Evolutionary conservation across 148 eudicot genomes (phyloP).

Genomic region (Silene uniflora): DNA sequence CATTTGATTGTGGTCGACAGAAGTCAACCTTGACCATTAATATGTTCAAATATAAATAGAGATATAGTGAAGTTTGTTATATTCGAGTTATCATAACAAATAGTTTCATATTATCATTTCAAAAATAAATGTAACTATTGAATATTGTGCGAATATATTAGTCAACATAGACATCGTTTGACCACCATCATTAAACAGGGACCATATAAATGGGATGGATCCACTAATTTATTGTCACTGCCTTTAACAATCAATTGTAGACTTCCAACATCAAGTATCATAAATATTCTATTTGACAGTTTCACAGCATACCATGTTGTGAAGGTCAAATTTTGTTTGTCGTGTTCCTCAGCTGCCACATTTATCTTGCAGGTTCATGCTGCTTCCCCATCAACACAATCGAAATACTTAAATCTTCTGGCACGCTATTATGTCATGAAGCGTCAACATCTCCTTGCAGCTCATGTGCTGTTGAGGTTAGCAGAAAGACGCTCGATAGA

Average conservation of each 20-base stretch:
- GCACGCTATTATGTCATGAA: constrained; percentile 90
- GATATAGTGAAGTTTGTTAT: background rate
- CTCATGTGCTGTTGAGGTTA: constrained; percentile 72
- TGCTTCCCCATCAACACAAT: constrained; percentile 45
- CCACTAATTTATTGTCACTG: background rate
- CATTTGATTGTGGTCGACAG: background rate
- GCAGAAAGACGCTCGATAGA: constrained; percentile 79
- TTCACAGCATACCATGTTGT: background rate
- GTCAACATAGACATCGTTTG: background rate
- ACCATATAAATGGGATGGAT: background rate
- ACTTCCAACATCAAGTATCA: background rate
- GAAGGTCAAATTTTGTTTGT: background rate
- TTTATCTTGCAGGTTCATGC: constrained; percentile 41
- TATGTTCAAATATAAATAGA: background rate
- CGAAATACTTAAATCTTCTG: constrained; percentile 81
- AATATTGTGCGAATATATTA: background rate
- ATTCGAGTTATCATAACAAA: background rate
- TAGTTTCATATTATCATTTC: too few species aligned
- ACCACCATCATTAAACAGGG: background rate
- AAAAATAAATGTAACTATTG: too few species aligned
- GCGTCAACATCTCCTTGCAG: constrained; percentile 94
- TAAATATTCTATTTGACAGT: background rate
- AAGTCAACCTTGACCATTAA: background rate
- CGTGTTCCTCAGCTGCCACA: constrained; percentile 7
- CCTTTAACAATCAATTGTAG: background rate